phyloP scores from a whole-genome alignment of 1,284 basidiomycete species.

The Agaricales sp. region DNA sequence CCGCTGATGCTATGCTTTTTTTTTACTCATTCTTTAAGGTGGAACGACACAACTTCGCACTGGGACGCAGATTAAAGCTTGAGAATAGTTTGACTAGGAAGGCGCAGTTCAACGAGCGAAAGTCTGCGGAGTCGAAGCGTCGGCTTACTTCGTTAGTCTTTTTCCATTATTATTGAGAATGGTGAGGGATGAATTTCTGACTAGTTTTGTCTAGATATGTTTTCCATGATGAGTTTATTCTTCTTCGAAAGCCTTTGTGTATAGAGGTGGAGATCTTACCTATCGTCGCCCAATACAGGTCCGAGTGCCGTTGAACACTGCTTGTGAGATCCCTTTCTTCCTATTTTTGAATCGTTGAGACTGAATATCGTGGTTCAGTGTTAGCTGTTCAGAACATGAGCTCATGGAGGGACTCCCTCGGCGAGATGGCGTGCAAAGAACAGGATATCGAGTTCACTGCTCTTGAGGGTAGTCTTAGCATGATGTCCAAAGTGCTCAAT shows the following conservation, averaged over 20 bases:
- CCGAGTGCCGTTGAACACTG: conserved; percentile 86
- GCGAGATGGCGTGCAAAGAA: conserved; percentile 22
- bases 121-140: conserved; percentile 70
- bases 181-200: not conserved
- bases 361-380: conserved; percentile 27
- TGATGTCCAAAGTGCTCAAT: conserved; percentile 77
- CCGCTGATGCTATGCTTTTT: not conserved
- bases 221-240: conserved; percentile 51
- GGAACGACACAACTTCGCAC: not conserved
- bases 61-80: conserved; percentile 31
- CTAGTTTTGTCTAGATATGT: conserved; percentile 42
- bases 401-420: conserved; percentile 30
- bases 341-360: conserved; percentile 3
- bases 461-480: conserved; percentile 71
- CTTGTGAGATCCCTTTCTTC: conserved; percentile 37
- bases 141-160: conserved; percentile 64
- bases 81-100: conserved; percentile 68
- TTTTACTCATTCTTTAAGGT: not conserved
- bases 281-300: conserved; percentile 41
- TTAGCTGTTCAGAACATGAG: conserved; percentile 87
- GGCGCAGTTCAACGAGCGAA: conserved; percentile 77
- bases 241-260: conserved; percentile 4
- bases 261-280: too few relatives aligned
- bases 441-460: conserved; percentile 76
- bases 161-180: conserved; percentile 5